Percentiles rank a stretch among this genome's conserved stretches.
phyloP scores from a whole-genome alignment of 192 early-diverging fungal genomes.

The Dissophora ornata region DNA sequence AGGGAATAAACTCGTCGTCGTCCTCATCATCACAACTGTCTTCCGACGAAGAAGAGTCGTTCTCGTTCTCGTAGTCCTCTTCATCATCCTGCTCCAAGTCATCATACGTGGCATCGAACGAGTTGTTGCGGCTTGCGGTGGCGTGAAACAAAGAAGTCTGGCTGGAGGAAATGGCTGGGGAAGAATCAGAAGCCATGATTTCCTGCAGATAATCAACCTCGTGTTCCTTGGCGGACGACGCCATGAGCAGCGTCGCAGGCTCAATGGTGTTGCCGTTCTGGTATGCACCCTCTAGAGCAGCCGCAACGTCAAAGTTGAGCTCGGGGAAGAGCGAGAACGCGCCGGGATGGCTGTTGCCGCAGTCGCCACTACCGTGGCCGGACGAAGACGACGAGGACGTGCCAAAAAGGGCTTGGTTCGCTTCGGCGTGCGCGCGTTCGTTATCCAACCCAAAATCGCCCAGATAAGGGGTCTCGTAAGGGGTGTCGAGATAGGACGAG shows the following conservation, averaged over 20 bases:
- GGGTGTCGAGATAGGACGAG: conserved; percentile 31
- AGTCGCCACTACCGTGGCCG: neutral
- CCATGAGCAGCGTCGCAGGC: conserved; percentile 24
- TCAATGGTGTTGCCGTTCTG: conserved; percentile 14
- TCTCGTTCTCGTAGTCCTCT: conserved; percentile 4
- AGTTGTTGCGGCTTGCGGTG: neutral
- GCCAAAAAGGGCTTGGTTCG: conserved; percentile 5
- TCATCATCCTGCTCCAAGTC: neutral
- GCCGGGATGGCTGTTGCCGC: neutral
- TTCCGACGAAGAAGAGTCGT: neutral
- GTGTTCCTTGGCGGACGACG: neutral
- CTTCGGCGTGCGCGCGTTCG: too few relatives aligned
- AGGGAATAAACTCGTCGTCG: conserved; percentile 23
- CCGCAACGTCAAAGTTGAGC: conserved; percentile 7
- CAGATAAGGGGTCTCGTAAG: conserved; percentile 33
- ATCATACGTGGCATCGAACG: neutral
- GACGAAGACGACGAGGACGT: too few relatives aligned
- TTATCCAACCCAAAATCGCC: conserved; percentile 9
- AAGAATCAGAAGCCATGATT: neutral
- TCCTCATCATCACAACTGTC: neutral
- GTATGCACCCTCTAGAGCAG: conserved; percentile 3
- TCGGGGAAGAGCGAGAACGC: conserved; percentile 22
- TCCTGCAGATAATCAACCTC: neutral
- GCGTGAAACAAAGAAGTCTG: neutral
- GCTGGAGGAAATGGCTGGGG: neutral